These are phyloP conservation scores for Sarocladium strictum DNA, from an alignment of 2,329 filamentous ascomycete species.

Conservation along the genomic window DNA sequence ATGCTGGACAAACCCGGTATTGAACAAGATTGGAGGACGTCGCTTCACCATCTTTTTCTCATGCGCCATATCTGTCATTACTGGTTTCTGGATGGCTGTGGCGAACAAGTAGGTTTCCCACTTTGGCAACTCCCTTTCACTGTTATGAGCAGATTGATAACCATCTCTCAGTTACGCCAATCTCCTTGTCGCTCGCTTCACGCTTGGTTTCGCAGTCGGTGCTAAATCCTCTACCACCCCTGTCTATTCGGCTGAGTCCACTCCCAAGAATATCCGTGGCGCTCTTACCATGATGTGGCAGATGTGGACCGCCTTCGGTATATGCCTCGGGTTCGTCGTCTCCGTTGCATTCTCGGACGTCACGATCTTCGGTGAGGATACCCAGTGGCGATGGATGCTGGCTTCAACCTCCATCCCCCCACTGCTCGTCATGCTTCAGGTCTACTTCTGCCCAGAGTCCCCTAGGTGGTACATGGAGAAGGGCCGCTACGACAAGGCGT, in stretches of 20 bases:
- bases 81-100: conserved; percentile 49
- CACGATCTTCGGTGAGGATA: conserved; percentile 26
- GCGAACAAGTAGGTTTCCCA: conserved; percentile 45
- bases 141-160: neutral
- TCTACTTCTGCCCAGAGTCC: conserved; percentile 50
- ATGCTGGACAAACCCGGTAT: conserved; percentile 29
- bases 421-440: conserved; percentile 41
- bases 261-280: conserved; percentile 32
- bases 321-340: conserved; percentile 31
- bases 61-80: conserved; percentile 45
- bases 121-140: neutral
- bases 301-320: conserved; percentile 31
- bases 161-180: conserved; percentile 13
- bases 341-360: conserved; percentile 24
- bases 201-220: conserved; percentile 31
- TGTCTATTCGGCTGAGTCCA: conserved; percentile 30
- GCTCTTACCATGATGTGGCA: conserved; percentile 34
- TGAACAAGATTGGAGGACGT: conserved; percentile 57
- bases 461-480: conserved; percentile 50
- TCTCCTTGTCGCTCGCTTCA: conserved; percentile 26
- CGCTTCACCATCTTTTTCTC: conserved; percentile 60
- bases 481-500: conserved; percentile 37
- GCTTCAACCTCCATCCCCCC: conserved; percentile 49
- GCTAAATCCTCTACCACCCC: conserved; percentile 29
- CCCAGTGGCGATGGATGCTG: conserved; percentile 32